phyloP scores from a whole-genome alignment of 441 rosid genomes.

The Erodium trifolium region DNA sequence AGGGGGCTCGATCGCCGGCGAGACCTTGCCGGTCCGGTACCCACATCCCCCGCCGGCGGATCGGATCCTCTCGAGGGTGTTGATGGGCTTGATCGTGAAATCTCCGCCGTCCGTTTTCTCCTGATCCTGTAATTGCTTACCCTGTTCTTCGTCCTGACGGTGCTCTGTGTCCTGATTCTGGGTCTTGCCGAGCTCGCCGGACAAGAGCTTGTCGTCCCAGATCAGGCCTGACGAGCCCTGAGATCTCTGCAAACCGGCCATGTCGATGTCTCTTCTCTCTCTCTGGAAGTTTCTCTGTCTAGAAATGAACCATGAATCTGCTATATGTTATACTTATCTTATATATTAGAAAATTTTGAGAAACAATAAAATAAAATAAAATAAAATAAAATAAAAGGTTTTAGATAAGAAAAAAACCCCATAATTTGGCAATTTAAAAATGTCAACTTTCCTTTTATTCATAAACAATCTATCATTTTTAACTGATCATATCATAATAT shows the following conservation, averaged over 20 bases:
- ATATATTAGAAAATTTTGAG: too few species aligned
- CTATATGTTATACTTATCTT: too few species aligned
- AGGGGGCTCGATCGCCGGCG: constrained; percentile 83
- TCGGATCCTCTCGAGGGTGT: constrained; percentile 6
- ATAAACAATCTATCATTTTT: too few species aligned
- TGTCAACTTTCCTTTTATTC: too few species aligned
- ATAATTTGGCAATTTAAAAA: too few species aligned
- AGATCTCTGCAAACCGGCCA: constrained; percentile 46
- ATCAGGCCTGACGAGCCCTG: constrained; percentile 52
- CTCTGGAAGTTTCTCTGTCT: too few species aligned
- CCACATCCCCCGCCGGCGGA: constrained; percentile 63
- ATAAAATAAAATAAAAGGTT: too few species aligned
- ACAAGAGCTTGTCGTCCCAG: constrained; percentile 47
- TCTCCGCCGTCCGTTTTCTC: background rate
- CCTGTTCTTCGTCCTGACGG: constrained; percentile 9
- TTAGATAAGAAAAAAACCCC: too few species aligned
- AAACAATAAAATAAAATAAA: too few species aligned
- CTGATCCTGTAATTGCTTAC: background rate
- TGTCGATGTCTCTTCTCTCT: background rate
- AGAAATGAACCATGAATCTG: too few species aligned
- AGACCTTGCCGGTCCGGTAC: constrained; percentile 60
- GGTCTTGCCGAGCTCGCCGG: constrained; percentile 25
- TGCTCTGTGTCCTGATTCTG: too few species aligned
- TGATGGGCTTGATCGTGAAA: background rate
- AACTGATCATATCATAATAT: too few species aligned